These are phyloP conservation scores for Panicum hallii DNA, from an alignment of 202 grass and related monocot genomes.

Conservation along the genomic window DNA sequence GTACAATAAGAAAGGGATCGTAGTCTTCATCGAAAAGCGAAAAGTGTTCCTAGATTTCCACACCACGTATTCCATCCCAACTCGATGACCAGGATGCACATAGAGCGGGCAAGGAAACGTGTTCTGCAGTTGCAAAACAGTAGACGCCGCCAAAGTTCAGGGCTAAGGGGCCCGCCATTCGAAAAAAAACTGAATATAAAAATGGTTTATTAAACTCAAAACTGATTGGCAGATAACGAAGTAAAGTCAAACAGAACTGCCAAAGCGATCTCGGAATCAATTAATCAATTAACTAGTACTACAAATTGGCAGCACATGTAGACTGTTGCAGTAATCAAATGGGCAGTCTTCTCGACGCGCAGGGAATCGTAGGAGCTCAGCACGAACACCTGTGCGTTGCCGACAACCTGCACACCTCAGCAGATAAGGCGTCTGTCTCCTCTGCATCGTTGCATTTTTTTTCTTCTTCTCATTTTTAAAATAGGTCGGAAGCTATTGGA, in stretches of 20 bases:
- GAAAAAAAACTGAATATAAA: not conserved
- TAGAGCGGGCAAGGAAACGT: not conserved
- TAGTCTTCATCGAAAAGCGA: not conserved
- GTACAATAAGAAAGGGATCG: not conserved
- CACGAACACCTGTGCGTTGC: not conserved
- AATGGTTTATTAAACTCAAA: not conserved
- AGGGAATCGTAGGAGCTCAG: not conserved
- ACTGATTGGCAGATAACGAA: not conserved
- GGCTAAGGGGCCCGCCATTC: too few relatives aligned
- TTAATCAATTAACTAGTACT: not conserved
- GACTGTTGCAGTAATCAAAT: not conserved
- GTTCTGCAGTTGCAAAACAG: not conserved
- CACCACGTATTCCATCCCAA: not conserved
- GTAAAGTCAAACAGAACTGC: slow-evolving; percentile 1
- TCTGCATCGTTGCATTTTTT: not conserved
- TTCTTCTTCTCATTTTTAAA: not conserved
- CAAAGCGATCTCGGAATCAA: not conserved
- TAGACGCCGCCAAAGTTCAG: not conserved
- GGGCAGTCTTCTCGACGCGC: not conserved
- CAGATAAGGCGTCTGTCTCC: not conserved
- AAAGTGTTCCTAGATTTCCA: not conserved
- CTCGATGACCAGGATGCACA: not conserved
- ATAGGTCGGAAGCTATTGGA: not conserved
- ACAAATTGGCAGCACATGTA: not conserved
- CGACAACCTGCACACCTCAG: not conserved